A percentile compares a stretch with the other conserved stretches of the same genome.
Evolutionary conservation across 2,329 filamentous ascomycete genomes (phyloP).

Genomic region (Ophiostoma sp.): DNA sequence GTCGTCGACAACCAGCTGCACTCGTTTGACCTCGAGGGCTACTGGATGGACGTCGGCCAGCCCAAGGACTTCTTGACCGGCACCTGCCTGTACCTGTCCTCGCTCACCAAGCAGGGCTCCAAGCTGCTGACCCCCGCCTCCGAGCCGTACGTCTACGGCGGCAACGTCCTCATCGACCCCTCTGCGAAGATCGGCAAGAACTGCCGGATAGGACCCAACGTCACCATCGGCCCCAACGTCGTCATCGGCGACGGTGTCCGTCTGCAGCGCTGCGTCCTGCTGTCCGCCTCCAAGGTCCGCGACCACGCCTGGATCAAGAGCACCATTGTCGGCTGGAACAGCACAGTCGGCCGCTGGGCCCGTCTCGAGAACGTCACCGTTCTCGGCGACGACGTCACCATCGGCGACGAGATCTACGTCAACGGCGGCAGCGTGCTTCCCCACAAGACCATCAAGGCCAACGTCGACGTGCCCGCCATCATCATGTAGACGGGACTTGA

Average conservation of each 20-base stretch:
- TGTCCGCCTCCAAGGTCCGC: slow-evolving; percentile 89
- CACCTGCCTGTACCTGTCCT: slow-evolving; percentile 93
- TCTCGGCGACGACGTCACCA: slow-evolving; percentile 92
- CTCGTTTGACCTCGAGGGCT: slow-evolving; percentile 93
- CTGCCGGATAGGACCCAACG: slow-evolving; percentile 95
- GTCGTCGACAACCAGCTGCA: slow-evolving; percentile 84
- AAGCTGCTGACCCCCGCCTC: slow-evolving; percentile 70
- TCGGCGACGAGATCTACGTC: slow-evolving; percentile 97
- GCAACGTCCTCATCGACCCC: slow-evolving; percentile 92
- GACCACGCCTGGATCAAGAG: slow-evolving; percentile 99
- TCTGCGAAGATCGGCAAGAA: slow-evolving; percentile 96
- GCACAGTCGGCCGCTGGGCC: slow-evolving; percentile 89
- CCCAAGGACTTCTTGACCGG: slow-evolving; percentile 97
- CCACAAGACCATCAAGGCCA: slow-evolving; percentile 98
- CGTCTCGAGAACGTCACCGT: slow-evolving; percentile 97
- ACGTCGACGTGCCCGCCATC: slow-evolving; percentile 74
- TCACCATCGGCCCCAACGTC: slow-evolving; percentile 89
- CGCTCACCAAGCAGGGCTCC: slow-evolving; percentile 81
- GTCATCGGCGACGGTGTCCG: slow-evolving; percentile 90
- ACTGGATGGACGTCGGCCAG: slow-evolving; percentile 99
- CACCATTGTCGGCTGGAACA: slow-evolving; percentile 98
- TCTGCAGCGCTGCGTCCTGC: slow-evolving; percentile 84
- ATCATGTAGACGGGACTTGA: slow-evolving; percentile 49
- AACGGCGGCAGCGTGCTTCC: slow-evolving; percentile 93
- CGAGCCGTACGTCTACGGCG: slow-evolving; percentile 80